phyloP scores from a whole-genome alignment of 2,329 filamentous ascomycete genomes.

The Penicillium nordicum region DNA sequence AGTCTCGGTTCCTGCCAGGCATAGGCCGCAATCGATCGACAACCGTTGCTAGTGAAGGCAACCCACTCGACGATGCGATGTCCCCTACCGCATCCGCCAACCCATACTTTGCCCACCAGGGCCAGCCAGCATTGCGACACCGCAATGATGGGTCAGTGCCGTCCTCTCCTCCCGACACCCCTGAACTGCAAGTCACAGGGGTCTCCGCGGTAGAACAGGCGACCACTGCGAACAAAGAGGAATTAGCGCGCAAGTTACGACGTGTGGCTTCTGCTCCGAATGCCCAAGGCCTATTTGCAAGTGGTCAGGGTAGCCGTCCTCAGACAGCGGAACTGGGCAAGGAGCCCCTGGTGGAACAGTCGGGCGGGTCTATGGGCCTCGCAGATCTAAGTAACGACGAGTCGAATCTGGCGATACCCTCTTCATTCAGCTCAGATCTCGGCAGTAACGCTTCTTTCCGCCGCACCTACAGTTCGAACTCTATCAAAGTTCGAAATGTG shows the following conservation, averaged over 20 bases:
- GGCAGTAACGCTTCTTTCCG: slow-evolving; percentile 73
- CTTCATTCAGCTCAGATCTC: slow-evolving; percentile 50
- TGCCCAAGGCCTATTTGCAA: slow-evolving; percentile 83
- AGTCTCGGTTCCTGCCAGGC: slow-evolving; percentile 83
- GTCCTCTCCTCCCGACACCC: slow-evolving; percentile 87
- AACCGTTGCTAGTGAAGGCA: slow-evolving; percentile 89
- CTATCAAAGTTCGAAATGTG: slow-evolving; percentile 96
- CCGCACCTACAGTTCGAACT: slow-evolving; percentile 97
- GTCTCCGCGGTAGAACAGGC: slow-evolving; percentile 64
- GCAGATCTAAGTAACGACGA: slow-evolving; percentile 43
- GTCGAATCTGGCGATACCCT: slow-evolving; percentile 30
- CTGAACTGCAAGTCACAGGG: slow-evolving; percentile 69
- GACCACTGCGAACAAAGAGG: slow-evolving; percentile 81
- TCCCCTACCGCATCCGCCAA: slow-evolving; percentile 94
- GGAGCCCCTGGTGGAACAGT: slow-evolving; percentile 65
- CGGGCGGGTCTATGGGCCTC: slow-evolving; percentile 52
- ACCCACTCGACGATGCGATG: slow-evolving; percentile 79
- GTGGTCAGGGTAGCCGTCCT: slow-evolving; percentile 64
- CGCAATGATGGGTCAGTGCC: slow-evolving; percentile 92
- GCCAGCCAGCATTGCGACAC: slow-evolving; percentile 86
- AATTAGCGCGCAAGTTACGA: slow-evolving; percentile 85
- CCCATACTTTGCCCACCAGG: slow-evolving; percentile 96
- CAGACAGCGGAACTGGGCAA: slow-evolving; percentile 84
- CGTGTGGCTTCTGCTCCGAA: slow-evolving; percentile 96
- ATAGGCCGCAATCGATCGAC: slow-evolving; percentile 84